These are phyloP conservation scores for Syzygium aromaticum DNA, from an alignment of 345 rosid genomes.

Conservation along the genomic window DNA sequence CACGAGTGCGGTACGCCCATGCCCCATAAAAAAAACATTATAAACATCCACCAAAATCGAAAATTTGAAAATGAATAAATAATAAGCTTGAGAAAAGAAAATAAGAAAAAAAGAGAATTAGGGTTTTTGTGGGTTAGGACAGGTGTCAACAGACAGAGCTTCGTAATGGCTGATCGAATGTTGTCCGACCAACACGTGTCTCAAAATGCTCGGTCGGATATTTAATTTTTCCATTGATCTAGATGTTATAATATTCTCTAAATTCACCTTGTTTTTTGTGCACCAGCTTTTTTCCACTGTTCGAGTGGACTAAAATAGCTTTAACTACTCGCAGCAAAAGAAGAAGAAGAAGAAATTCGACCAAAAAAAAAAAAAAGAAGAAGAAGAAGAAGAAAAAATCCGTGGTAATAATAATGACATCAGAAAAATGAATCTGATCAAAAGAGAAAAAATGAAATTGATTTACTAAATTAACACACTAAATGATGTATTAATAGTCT, in stretches of 20 bases:
- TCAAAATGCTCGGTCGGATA: constrained; percentile 22
- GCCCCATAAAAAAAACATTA: neutral
- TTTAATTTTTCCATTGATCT: neutral
- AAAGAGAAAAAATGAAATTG: neutral
- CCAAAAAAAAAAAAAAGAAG: too few species aligned
- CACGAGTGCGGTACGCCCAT: neutral
- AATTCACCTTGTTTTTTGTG: neutral
- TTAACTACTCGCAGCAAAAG: neutral
- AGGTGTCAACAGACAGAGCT: constrained; percentile 1
- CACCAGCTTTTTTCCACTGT: neutral
- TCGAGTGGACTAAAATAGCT: neutral
- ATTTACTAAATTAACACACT: neutral
- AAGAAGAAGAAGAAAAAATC: neutral
- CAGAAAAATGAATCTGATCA: neutral
- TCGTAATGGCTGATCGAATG: neutral
- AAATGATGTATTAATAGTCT: neutral
- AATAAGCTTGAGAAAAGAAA: neutral
- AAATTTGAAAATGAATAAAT: neutral
- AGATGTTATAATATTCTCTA: neutral
- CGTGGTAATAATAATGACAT: neutral
- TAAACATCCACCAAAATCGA: neutral
- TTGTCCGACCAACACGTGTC: constrained; percentile 49
- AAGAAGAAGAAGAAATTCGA: neutral
- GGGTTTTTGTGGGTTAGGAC: neutral
- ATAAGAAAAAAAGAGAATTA: neutral